Evolutionary conservation across 345 rosid genomes (phyloP), one percentile per base, ranked within the genome.

Genomic region (Tarenaya hassleriana): DNA sequence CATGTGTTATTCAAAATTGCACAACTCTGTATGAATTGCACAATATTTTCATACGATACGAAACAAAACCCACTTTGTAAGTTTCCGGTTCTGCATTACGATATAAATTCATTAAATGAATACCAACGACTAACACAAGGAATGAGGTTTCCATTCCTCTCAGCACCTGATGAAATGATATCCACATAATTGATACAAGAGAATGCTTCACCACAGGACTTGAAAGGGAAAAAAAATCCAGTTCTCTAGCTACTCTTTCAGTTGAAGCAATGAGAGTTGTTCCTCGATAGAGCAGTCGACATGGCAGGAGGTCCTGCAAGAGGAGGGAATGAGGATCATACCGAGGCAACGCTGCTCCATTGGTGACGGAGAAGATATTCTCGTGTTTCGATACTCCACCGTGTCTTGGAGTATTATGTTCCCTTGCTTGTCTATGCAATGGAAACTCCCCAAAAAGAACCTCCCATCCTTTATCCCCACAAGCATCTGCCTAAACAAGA

Each of bases 401-500:
- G 96, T 60, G 56, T 88, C 95, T 56, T 88, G 94, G 14, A 92
- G 83, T 50, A 92, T 76, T 60, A 92, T 73, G 70, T 92, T 92
- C 14, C 95, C 95, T 78, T 92, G 94, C 72, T 85, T 88, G 75
- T 88, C 98, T 8, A 88, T 64, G 62, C 97, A 88, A 60, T 92
- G 90, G 70, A 88, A 88, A n/a, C 58, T 68, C 1, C 98, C 97
- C 67, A 85, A 57, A 79, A 92, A 92, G 73, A 84, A 87, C 60
- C 96, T 78, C 0, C 95, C 95, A 13, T 91, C 98, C 68, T 80
- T 77, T 29, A 87, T 80, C 35, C 92, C 98, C 4, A 84, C 78
- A 20, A 87, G 78, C 89, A 87, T 80, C 32, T 76, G 75, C 16
- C 78, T 86, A 44, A 81, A 83, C 50, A 92, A 64, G 29, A 88